These are phyloP conservation scores for Mycena haematopus DNA, from an alignment of 768 basidiomycete species.

Conservation along the genomic window DNA sequence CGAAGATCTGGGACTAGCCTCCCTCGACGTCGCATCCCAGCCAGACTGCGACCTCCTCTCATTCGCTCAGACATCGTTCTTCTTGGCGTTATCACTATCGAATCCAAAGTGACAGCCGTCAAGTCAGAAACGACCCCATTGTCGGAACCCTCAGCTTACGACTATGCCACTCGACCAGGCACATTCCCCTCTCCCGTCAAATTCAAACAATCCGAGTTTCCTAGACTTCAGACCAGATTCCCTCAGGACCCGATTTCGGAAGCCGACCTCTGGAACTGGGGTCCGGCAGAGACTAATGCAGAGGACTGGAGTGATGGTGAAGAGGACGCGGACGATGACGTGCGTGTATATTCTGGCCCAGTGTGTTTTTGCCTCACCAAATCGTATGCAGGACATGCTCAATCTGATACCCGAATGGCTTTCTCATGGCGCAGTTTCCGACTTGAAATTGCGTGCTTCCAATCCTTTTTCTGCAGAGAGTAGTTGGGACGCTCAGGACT, in stretches of 20 bases:
- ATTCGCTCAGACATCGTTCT: constrained; percentile 45
- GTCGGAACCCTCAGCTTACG: background rate
- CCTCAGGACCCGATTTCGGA: too few relatives aligned
- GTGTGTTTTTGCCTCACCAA: background rate
- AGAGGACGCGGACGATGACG: too few relatives aligned
- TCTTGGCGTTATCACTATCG: constrained; percentile 46
- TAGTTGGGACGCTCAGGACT: too few relatives aligned
- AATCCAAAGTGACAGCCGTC: background rate
- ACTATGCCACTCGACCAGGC: too few relatives aligned
- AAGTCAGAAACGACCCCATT: background rate
- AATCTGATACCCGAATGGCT: too few relatives aligned
- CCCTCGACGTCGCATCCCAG: constrained; percentile 45
- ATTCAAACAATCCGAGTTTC: too few relatives aligned
- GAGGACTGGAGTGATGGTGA: background rate
- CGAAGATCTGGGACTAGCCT: constrained; percentile 48
- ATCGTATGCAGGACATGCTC: too few relatives aligned
- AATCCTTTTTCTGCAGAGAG: too few relatives aligned
- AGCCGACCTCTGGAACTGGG: background rate
- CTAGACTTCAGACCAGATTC: too few relatives aligned
- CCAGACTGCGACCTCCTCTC: constrained; percentile 47
- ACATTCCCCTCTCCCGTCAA: too few relatives aligned
- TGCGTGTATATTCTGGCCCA: background rate
- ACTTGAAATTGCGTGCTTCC: too few relatives aligned
- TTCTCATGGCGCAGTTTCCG: too few relatives aligned
- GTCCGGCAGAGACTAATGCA: background rate